phyloP scores from a whole-genome alignment of 768 basidiomycete species.

The Lactarius deliciosus region DNA sequence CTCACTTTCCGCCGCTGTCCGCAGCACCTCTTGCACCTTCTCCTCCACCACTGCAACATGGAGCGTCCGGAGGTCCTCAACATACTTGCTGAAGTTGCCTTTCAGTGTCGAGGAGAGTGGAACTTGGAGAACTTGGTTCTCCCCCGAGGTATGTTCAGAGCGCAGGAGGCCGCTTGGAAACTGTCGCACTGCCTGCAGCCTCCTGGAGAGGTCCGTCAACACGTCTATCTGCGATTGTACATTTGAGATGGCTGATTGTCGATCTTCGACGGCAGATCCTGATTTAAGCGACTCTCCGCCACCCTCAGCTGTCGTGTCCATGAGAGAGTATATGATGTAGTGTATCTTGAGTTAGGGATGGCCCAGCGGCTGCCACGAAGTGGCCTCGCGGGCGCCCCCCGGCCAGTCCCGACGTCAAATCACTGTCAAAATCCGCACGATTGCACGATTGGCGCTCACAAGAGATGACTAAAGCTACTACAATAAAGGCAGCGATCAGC shows the following conservation, averaged over 20 bases:
- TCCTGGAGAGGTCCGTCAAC: conserved; percentile 26
- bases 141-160: conserved; percentile 11
- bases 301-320: conserved; percentile 12
- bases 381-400: neutral
- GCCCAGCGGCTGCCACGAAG: neutral
- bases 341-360: neutral
- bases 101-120: conserved; percentile 10
- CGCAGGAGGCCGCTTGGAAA: conserved; percentile 25
- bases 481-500: no score
- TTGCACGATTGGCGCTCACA: neutral
- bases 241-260: conserved; percentile 13
- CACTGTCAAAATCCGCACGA: neutral
- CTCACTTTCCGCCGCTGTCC: conserved; percentile 55
- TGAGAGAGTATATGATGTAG: neutral
- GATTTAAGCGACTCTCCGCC: conserved; percentile 4
- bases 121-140: conserved; percentile 14
- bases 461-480: neutral
- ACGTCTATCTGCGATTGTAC: conserved; percentile 29
- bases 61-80: conserved; percentile 49
- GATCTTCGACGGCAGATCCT: conserved; percentile 10
- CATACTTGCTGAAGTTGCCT: conserved; percentile 30
- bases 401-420: neutral
- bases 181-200: conserved; percentile 26
- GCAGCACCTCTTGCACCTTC: conserved; percentile 57
- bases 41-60: conserved; percentile 49